phyloP scores from a whole-genome alignment of 495 filamentous ascomycete species.

The Penicillium cosmopolitanum region DNA sequence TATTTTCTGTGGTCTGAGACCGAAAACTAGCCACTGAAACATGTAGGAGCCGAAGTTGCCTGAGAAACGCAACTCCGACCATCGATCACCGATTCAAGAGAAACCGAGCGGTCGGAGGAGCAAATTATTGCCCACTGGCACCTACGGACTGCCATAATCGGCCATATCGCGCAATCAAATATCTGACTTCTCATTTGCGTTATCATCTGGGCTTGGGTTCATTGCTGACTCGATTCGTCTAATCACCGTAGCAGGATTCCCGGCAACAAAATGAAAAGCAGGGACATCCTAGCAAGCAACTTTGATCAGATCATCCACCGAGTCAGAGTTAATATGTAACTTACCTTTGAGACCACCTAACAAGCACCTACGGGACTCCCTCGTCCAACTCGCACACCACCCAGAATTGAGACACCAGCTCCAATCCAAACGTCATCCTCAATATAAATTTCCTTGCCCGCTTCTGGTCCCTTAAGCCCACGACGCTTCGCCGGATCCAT shows the following conservation, averaged over 20 bases:
- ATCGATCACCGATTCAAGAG: too few relatives aligned
- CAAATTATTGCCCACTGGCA: too few relatives aligned
- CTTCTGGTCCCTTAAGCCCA: not conserved
- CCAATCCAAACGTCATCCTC: not conserved
- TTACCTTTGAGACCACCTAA: not conserved
- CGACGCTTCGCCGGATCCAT: conserved; percentile 46
- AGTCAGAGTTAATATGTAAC: not conserved
- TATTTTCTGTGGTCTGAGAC: too few relatives aligned
- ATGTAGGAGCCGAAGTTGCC: too few relatives aligned
- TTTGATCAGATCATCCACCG: not conserved
- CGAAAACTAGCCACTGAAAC: too few relatives aligned
- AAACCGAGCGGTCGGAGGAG: too few relatives aligned
- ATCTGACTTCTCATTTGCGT: not conserved
- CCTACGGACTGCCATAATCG: too few relatives aligned
- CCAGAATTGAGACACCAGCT: not conserved
- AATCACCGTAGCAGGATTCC: not conserved
- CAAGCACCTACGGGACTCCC: not conserved
- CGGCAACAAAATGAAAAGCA: not conserved
- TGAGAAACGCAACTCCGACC: too few relatives aligned
- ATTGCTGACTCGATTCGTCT: not conserved
- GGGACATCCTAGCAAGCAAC: not conserved
- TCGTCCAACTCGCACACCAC: not conserved
- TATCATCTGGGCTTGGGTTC: not conserved
- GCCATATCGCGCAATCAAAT: not conserved
- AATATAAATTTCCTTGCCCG: not conserved